A percentile compares a stretch with the other conserved stretches of the same genome.
Conservation (phyloP, 1,139 yeast species). For the Pneumocystis oryctolagi region DNA sequence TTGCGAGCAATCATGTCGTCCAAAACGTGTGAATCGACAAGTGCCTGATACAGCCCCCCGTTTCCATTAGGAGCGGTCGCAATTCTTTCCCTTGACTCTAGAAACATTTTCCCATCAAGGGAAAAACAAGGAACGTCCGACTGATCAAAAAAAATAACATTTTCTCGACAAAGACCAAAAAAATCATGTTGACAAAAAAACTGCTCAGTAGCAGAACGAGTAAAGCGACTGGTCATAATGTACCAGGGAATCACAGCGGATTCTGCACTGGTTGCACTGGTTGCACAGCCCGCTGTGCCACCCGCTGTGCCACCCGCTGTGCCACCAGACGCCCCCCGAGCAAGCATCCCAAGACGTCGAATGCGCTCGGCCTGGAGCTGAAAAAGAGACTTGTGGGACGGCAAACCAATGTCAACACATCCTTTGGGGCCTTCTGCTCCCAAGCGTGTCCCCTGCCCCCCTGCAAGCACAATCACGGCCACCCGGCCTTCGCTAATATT, state of each 20-base stretch:
- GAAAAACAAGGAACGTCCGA: conserved; percentile 89
- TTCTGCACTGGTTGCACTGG: no score
- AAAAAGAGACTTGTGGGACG: conserved; percentile 69
- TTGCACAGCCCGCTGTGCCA: no score
- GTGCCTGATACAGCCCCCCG: conserved; percentile 88
- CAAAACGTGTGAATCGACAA: conserved; percentile 47
- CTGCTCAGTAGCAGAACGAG: conserved; percentile 57
- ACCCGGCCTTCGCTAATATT: conserved; percentile 62
- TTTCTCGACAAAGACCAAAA: conserved; percentile 51
- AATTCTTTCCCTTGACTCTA: conserved; percentile 40
- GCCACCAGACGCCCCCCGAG: no score
- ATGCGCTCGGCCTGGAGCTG: conserved; percentile 89
- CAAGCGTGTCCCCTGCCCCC: conserved; percentile 93
- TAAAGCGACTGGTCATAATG: conserved; percentile 91
- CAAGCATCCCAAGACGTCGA: conserved; percentile 43
- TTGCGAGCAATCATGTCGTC: conserved; percentile 56
- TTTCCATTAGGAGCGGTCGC: conserved; percentile 95
- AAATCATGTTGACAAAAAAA: conserved; percentile 47
- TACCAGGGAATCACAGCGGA: no score
- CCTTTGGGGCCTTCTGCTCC: conserved; percentile 89
- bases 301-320: no score
- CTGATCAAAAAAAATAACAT: conserved; percentile 75
- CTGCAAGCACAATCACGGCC: conserved; percentile 85
- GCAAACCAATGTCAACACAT: conserved; percentile 73
- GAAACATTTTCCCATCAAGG: conserved; percentile 54